Evolutionary conservation across 192 early-diverging fungal species (phyloP), one percentile per base, ranked within the genome.

Genomic region (Gaertneriomyces semiglobifer): DNA sequence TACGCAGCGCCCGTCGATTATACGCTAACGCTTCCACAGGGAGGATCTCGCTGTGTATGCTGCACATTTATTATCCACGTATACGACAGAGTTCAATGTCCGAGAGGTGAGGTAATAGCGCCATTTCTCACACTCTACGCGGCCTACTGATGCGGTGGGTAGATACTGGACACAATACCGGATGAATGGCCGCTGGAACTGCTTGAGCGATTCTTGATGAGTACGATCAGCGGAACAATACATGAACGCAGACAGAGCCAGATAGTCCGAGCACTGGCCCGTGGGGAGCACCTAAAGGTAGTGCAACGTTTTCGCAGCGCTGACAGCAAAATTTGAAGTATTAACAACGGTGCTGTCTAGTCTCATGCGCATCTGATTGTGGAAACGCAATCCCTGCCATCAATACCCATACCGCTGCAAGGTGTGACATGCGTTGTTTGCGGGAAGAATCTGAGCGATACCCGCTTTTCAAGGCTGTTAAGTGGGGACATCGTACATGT

Each of bases 161-260:
- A 76, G 72, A 60, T 79, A 25, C 53, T 79, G 4, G 65, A 58
- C n/a, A 19, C 44, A 10, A 25, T 79, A 14, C 78, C 78, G 3
- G 62, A 62, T 45, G 45, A 60, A 44, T 79, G 78, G 78, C 74
- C 74, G n/a, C 42, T 79, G 6, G 63, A 44, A 7, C 48, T 70
- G 18, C 38, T 76, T 2, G 47, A 42, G 38, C 19, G 41, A 8
- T 79, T 64, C 47, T 47, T 79, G 19, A 19, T 51, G 14, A 44
- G 53, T 8, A 18, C 57, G 10, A 25, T 76, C 33, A 63, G 72
- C 10, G 14, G 3, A 9, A 65, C 38, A 19, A 44, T 60, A 8
- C 47, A 63, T 41, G 62, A 53, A 44, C 41, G 44, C 40, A 65
- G 60, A 7, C 63, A 75, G 48, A 16, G 42, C 19, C 62, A 53